Evolutionary conservation across 306 rosid genomes (phyloP).

Genomic region (Castanospermum australe): DNA sequence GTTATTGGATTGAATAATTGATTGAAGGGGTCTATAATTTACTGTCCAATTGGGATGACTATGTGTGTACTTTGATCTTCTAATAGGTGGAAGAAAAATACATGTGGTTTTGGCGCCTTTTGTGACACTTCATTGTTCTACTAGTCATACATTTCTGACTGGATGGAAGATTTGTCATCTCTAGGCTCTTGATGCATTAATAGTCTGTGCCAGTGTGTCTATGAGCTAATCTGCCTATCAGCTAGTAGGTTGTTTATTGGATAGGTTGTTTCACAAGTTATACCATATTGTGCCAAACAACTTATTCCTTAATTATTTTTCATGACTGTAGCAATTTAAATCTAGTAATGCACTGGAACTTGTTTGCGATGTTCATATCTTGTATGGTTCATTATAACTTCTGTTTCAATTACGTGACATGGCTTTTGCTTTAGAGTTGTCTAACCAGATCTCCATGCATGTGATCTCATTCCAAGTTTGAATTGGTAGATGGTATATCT

Average conservation of each 20-base stretch:
- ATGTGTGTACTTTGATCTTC: background rate
- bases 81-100: background rate
- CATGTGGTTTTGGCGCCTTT: background rate
- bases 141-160: background rate
- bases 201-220: background rate
- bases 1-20: background rate
- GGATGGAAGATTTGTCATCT: background rate
- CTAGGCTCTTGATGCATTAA: slow-evolving; percentile 11
- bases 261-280: background rate
- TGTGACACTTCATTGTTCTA: background rate
- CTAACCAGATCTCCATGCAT: background rate
- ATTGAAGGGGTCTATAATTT: background rate
- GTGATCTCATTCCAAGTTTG: background rate
- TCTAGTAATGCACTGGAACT: background rate
- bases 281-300: background rate
- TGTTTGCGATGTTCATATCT: background rate
- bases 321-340: background rate
- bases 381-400: background rate
- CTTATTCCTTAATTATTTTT: background rate
- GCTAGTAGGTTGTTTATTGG: background rate
- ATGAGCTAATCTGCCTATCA: background rate
- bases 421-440: background rate
- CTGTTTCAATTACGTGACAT: background rate
- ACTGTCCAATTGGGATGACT: slow-evolving; percentile 11
- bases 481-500: background rate